Evolutionary conservation across 805 yeast genomes (phyloP), one percentile per base, ranked within the genome.

Genomic region (Starmerella riodocensis): DNA sequence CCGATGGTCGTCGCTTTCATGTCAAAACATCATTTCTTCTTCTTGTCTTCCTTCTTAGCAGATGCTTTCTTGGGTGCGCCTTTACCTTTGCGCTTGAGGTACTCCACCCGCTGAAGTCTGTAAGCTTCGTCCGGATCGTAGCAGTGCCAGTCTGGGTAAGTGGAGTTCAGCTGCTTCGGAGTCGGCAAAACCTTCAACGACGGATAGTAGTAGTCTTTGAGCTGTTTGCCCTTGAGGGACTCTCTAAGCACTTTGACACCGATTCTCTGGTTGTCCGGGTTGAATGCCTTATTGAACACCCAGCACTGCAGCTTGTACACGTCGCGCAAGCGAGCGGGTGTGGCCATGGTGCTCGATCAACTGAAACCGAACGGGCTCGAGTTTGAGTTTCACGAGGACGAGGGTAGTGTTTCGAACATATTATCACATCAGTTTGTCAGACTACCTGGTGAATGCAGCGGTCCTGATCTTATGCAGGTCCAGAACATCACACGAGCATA

Each of bases 181-280:
- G 50, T 51, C 6, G 53, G 53, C 14, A 52, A 18, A 6, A 31
- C 35, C 29, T 51, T 49, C 23, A 47, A 30, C 9, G 48, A 34
- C 20, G 61, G 59, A 40, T 52, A 49, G 44, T 59, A 59, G 43
- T 57, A 59, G 49, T 55, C 48, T 36, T 48, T 50, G 34, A 59
- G 28, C 16, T 42, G 49, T 17, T 51, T 56, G n/a, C 63, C 63
- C 30, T 51, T 47, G 12, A 59, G 51, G 1, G 51, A 45, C 29
- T 54, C 53, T 17, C 58, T 52, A 19, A 59, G 53, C 3, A 59
- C 60, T 34, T 53, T 55, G 29, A 59, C 47, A 11, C 63, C 63
- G 16, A 53, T 56, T 21, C 62, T 47, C 18, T 46, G 29, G 21
- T 47, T 37, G 14, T 52, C 52, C 9, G 63, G 63, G 46, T 59